Evolutionary conservation across 2,329 filamentous ascomycete genomes (phyloP).

Genomic region (Penicillium sp.): DNA sequence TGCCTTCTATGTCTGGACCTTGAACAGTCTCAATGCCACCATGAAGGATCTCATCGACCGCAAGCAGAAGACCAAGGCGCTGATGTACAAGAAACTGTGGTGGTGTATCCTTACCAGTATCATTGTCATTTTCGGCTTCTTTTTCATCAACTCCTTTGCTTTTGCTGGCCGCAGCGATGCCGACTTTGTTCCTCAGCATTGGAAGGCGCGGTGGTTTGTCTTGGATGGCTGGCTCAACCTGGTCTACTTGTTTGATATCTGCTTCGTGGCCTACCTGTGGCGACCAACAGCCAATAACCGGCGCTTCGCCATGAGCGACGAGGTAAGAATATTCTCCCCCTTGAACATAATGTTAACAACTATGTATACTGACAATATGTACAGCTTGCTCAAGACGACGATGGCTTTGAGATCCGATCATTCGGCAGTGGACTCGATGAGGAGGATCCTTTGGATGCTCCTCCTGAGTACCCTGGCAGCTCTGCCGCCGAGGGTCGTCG

Average conservation of each 20-base stretch:
- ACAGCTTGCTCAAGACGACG: conserved; percentile 91
- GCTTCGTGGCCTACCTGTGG: conserved; percentile 94
- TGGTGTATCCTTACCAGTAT: conserved; percentile 94
- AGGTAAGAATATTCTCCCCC: conserved; percentile 53
- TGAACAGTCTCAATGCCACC: conserved; percentile 90
- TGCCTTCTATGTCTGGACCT: conserved; percentile 97
- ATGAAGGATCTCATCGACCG: conserved; percentile 95
- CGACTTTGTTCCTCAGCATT: conserved; percentile 93
- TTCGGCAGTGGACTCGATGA: conserved; percentile 75
- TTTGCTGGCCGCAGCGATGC: conserved; percentile 83
- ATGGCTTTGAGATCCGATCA: conserved; percentile 95
- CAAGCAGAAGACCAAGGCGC: conserved; percentile 88
- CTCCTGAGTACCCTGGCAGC: conserved; percentile 35
- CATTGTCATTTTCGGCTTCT: conserved; percentile 94
- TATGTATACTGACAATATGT: conserved; percentile 29
- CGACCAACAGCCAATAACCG: conserved; percentile 94
- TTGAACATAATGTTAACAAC: background rate
- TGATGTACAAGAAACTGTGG: conserved; percentile 98
- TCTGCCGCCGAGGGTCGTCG: conserved; percentile 32
- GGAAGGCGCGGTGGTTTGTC: conserved; percentile 97
- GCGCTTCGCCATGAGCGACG: conserved; percentile 97
- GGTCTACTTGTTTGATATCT: conserved; percentile 91
- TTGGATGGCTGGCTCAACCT: conserved; percentile 96
- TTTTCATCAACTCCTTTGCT: conserved; percentile 96
- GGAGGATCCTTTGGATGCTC: conserved; percentile 52